Evolutionary conservation across 2,329 filamentous ascomycete species (phyloP).

Genomic region (Nemania sp.): DNA sequence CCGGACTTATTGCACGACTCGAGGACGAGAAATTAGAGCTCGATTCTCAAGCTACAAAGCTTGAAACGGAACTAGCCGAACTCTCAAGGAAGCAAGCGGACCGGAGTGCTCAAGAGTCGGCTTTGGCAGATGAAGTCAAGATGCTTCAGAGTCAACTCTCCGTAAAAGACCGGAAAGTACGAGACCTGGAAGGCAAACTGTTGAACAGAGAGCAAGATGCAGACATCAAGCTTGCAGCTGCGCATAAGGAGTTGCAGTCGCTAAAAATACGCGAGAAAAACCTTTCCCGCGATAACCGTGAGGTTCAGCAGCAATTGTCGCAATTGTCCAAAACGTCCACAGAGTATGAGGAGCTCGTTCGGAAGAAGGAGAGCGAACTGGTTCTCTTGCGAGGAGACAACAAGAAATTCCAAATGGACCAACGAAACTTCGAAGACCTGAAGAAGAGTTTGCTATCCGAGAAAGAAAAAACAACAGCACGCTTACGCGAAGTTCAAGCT

Average conservation of each 20-base stretch:
- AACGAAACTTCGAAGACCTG: slow-evolving; percentile 81
- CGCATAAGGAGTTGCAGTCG: slow-evolving; percentile 83
- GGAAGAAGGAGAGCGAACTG: slow-evolving; percentile 94
- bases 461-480: slow-evolving; percentile 80
- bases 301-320: slow-evolving; percentile 85
- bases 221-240: slow-evolving; percentile 82
- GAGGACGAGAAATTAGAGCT: slow-evolving; percentile 88
- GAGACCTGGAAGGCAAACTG: slow-evolving; percentile 86
- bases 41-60: slow-evolving; percentile 71
- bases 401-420: slow-evolving; percentile 84
- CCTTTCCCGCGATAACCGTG: slow-evolving; percentile 81
- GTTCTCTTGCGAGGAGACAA: slow-evolving; percentile 86
- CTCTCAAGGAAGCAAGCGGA: slow-evolving; percentile 78
- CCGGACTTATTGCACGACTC: slow-evolving; percentile 83
- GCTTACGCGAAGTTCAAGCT: slow-evolving; percentile 86
- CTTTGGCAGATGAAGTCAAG: slow-evolving; percentile 84
- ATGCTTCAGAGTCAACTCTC: slow-evolving; percentile 91
- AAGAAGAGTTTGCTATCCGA: slow-evolving; percentile 77
- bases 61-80: slow-evolving; percentile 78
- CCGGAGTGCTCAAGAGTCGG: slow-evolving; percentile 80
- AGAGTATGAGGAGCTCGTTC: slow-evolving; percentile 92
- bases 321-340: slow-evolving; percentile 92
- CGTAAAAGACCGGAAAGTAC: slow-evolving; percentile 88
- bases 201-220: slow-evolving; percentile 89
- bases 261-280: slow-evolving; percentile 80